phyloP scores from a whole-genome alignment of 2,329 filamentous ascomycete genomes.

The Pseudogymnoascus sp. region DNA sequence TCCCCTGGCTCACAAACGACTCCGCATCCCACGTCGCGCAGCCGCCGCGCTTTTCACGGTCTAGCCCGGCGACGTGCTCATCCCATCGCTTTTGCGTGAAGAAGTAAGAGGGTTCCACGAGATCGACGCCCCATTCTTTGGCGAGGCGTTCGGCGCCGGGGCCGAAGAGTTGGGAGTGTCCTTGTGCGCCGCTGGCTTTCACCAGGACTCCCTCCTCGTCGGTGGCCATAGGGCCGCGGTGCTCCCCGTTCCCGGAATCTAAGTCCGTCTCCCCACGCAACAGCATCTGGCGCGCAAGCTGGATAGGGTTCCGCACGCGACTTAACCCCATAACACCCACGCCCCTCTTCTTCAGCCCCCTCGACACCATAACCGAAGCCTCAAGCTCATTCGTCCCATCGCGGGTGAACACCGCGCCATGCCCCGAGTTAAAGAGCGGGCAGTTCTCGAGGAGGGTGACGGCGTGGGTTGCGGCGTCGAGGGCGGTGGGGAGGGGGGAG shows the following conservation, averaged over 20 bases:
- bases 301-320: constrained; percentile 71
- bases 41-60: constrained; percentile 38
- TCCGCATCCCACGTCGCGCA: constrained; percentile 48
- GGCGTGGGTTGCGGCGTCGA: constrained; percentile 68
- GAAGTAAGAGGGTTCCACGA: constrained; percentile 64
- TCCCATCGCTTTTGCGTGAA: constrained; percentile 74
- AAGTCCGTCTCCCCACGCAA: constrained; percentile 56
- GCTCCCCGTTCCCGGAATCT: constrained; percentile 34
- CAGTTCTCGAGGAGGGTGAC: constrained; percentile 71
- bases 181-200: constrained; percentile 40
- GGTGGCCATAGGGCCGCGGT: constrained; percentile 24
- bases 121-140: constrained; percentile 57
- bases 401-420: constrained; percentile 78
- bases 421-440: constrained; percentile 74
- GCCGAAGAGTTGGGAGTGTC: constrained; percentile 64
- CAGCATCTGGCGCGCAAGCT: constrained; percentile 63
- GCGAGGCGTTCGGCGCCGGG: constrained; percentile 63
- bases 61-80: constrained; percentile 57
- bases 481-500: constrained; percentile 39
- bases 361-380: constrained; percentile 76
- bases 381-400: constrained; percentile 80
- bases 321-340: constrained; percentile 68
- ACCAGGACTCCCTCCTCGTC: constrained; percentile 1
- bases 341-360: constrained; percentile 63
- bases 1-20: constrained; percentile 73